phyloP scores from a whole-genome alignment of 139 green algal genomes.

The Chlorella sp. region DNA sequence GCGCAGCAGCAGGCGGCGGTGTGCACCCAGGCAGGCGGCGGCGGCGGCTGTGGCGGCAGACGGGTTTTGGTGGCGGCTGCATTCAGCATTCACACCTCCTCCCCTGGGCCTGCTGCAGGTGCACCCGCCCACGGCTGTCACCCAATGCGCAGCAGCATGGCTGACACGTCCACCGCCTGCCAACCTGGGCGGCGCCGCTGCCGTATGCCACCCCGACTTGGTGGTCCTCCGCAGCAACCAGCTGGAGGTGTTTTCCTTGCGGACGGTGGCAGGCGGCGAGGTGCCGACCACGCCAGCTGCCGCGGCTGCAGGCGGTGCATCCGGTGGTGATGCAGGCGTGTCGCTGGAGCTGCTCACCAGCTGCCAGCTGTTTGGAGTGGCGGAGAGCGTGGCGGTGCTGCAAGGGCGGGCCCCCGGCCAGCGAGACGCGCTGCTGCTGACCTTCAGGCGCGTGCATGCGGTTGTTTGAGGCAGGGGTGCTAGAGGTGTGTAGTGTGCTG shows the following conservation, averaged over 20 bases:
- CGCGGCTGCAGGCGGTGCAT: neutral
- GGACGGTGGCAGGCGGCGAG: neutral
- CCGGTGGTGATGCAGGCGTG: neutral
- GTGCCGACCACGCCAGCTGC: neutral
- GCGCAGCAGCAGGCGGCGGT: constrained; percentile 27
- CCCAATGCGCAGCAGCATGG: constrained; percentile 62
- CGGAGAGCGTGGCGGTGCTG: constrained; percentile 80
- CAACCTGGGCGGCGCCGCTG: neutral
- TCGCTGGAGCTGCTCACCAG: constrained; percentile 61
- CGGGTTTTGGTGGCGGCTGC: neutral
- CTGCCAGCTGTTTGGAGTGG: constrained; percentile 63
- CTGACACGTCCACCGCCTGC: constrained; percentile 60
- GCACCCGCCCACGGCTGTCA: constrained; percentile 73
- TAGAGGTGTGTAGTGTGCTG: neutral
- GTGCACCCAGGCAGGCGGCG: constrained; percentile 12
- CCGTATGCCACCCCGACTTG: constrained; percentile 64
- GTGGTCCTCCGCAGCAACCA: constrained; percentile 70
- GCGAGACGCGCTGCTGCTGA: constrained; percentile 70
- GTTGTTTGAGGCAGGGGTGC: neutral
- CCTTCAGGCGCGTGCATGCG: constrained; percentile 59
- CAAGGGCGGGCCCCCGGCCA: constrained; percentile 36
- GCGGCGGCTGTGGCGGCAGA: neutral
- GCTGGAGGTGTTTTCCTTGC: constrained; percentile 75
- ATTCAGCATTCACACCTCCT: neutral
- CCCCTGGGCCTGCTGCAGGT: constrained; percentile 43